phyloP scores from a whole-genome alignment of 805 yeast genomes.

The Maudiozyma turicensis region DNA sequence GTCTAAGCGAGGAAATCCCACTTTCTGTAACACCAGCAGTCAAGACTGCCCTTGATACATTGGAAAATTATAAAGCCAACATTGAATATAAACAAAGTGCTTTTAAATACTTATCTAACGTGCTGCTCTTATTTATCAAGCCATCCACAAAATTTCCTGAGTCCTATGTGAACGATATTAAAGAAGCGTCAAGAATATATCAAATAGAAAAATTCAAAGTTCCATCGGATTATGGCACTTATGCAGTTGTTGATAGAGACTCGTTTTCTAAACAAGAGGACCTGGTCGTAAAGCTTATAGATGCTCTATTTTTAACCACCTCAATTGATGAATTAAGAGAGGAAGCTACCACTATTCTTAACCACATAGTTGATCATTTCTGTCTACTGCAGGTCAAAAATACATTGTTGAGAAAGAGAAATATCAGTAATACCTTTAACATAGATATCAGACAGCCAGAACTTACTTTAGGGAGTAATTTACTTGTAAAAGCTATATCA shows the following conservation, averaged over 20 bases:
- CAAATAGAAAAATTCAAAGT: slow-evolving; percentile 17
- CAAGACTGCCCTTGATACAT: slow-evolving; percentile 61
- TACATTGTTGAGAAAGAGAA: slow-evolving; percentile 57
- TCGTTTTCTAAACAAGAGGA: slow-evolving; percentile 54
- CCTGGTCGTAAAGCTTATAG: slow-evolving; percentile 52
- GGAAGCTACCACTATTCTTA: slow-evolving; percentile 54
- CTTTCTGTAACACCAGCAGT: slow-evolving; percentile 79
- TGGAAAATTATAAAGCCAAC: slow-evolving; percentile 52
- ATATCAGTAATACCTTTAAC: slow-evolving; percentile 59
- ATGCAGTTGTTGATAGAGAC: slow-evolving; percentile 37
- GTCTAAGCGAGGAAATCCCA: slow-evolving; percentile 51
- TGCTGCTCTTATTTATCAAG: slow-evolving; percentile 55
- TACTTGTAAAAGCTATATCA: slow-evolving; percentile 64
- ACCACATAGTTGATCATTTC: slow-evolving; percentile 67
- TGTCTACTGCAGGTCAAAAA: slow-evolving; percentile 69
- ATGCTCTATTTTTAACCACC: slow-evolving; percentile 64
- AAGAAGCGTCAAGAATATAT: slow-evolving; percentile 40
- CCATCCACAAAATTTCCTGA: slow-evolving; percentile 34
- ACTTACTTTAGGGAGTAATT: slow-evolving; percentile 55
- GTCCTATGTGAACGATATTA: slow-evolving; percentile 34
- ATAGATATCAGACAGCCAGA: slow-evolving; percentile 74
- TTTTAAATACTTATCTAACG: slow-evolving; percentile 56
- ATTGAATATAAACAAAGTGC: slow-evolving; percentile 69
- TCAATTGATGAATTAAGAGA: slow-evolving; percentile 63
- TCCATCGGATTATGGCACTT: slow-evolving; percentile 31